Evolutionary conservation across 2,329 filamentous ascomycete species (phyloP).

Genomic region (Penicillium sp.): DNA sequence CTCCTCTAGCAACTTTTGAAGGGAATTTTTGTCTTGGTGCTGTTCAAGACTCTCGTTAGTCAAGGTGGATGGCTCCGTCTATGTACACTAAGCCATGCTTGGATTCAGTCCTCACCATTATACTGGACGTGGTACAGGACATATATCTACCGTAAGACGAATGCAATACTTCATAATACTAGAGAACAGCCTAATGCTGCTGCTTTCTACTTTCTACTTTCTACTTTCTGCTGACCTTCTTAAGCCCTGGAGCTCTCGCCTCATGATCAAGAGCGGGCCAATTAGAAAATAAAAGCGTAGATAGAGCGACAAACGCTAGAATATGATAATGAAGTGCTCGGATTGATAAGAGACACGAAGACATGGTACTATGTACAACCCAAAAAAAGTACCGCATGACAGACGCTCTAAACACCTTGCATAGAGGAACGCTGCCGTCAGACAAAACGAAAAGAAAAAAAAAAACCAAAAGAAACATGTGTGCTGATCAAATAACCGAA

Average conservation of each 20-base stretch:
- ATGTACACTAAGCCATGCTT: background rate
- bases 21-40: background rate
- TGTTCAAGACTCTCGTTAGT: background rate
- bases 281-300: background rate
- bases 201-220: too few relatives aligned
- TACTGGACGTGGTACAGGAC: too few relatives aligned
- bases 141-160: too few relatives aligned
- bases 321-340: background rate
- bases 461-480: background rate
- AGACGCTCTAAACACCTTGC: constrained; percentile 24
- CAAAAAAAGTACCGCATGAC: constrained; percentile 13
- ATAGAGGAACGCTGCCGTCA: constrained; percentile 15
- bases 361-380: constrained; percentile 5
- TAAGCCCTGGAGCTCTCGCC: too few relatives aligned
- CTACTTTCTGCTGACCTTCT: too few relatives aligned
- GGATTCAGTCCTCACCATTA: too few relatives aligned
- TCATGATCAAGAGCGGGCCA: too few relatives aligned
- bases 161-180: too few relatives aligned
- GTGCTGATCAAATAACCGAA: background rate
- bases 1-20: background rate
- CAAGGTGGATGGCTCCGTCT: background rate
- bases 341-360: constrained; percentile 1
- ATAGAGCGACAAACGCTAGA: background rate
- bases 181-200: too few relatives aligned
- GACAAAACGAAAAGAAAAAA: constrained; percentile 3